Percentiles rank a stretch among this genome's conserved stretches.
These are phyloP conservation scores for Paratinospora sagittata DNA, from an alignment of 164 flowering plant species.

Conservation along the genomic window DNA sequence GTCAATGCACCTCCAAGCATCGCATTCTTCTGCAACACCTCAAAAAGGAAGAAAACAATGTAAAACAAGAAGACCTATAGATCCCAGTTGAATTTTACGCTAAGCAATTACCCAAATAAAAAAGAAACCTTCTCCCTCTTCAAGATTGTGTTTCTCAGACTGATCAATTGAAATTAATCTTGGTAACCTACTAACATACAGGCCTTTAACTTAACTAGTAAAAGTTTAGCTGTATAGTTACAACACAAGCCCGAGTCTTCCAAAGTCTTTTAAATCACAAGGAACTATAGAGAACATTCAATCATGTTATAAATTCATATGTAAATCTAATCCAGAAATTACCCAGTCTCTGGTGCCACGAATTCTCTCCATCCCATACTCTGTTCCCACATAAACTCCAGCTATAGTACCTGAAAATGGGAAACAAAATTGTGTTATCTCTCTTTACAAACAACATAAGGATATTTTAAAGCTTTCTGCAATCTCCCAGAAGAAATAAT, in stretches of 20 bases:
- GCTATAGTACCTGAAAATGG: conserved; percentile 58
- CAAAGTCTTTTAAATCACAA: no score
- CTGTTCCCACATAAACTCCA: conserved; percentile 85
- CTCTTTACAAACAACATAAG: not conserved
- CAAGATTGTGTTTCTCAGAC: no score
- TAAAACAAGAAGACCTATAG: not conserved
- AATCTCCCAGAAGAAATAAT: not conserved
- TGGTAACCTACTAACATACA: no score
- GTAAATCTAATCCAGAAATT: conserved; percentile 18
- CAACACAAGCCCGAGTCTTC: no score
- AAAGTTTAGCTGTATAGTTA: no score
- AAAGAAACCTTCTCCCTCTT: no score
- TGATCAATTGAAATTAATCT: no score
- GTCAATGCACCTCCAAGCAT: conserved; percentile 75
- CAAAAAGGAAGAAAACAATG: no score
- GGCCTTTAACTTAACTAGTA: no score
- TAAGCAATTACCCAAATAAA: no score
- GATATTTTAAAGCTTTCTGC: not conserved
- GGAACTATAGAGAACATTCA: not conserved
- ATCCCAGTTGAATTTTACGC: not conserved
- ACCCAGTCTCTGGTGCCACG: conserved; percentile 93
- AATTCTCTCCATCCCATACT: conserved; percentile 64
- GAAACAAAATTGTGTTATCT: not conserved
- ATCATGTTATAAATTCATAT: not conserved
- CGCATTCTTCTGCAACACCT: conserved; percentile 76